These are phyloP conservation scores for Lophium mytilinum DNA, from an alignment of 495 filamentous ascomycete genomes.

Conservation along the genomic window DNA sequence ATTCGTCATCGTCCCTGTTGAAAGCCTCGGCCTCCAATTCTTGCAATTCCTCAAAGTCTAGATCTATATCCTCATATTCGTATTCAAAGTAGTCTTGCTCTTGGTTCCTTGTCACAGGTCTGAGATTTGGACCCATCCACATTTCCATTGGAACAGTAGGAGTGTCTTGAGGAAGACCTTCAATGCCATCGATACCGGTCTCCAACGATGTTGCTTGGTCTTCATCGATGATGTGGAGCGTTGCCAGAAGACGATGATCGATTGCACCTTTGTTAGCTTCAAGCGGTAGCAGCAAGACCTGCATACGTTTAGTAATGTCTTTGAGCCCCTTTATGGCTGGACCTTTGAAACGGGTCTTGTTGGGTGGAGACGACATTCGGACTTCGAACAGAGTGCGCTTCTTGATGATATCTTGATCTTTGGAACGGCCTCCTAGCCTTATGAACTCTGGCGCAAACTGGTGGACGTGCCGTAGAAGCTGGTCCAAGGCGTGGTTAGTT, in stretches of 20 bases:
- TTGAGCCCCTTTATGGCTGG: slow-evolving; percentile 38
- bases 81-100: slow-evolving; percentile 40
- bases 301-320: slow-evolving; percentile 40
- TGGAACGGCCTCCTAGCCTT: slow-evolving; percentile 72
- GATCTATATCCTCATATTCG: slow-evolving; percentile 53
- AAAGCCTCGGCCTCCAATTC: slow-evolving; percentile 55
- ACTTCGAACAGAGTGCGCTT: slow-evolving; percentile 58
- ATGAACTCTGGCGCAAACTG: slow-evolving; percentile 58
- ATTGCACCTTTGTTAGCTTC: slow-evolving; percentile 34
- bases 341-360: slow-evolving; percentile 28
- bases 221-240: slow-evolving; percentile 50
- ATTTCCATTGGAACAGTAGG: slow-evolving; percentile 43
- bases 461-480: slow-evolving; percentile 62
- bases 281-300: slow-evolving; percentile 37
- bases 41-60: slow-evolving; percentile 56
- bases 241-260: slow-evolving; percentile 39
- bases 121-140: slow-evolving; percentile 54
- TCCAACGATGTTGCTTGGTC: slow-evolving; percentile 55
- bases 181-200: slow-evolving; percentile 42
- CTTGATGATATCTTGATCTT: slow-evolving; percentile 55
- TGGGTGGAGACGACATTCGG: slow-evolving; percentile 25
- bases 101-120: slow-evolving; percentile 35
- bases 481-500: slow-evolving; percentile 91
- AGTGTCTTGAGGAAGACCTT: slow-evolving; percentile 23
- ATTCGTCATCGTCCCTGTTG: slow-evolving; percentile 44